Evolutionary conservation across 768 basidiomycete genomes (phyloP).

Genomic region (Russula sp.): DNA sequence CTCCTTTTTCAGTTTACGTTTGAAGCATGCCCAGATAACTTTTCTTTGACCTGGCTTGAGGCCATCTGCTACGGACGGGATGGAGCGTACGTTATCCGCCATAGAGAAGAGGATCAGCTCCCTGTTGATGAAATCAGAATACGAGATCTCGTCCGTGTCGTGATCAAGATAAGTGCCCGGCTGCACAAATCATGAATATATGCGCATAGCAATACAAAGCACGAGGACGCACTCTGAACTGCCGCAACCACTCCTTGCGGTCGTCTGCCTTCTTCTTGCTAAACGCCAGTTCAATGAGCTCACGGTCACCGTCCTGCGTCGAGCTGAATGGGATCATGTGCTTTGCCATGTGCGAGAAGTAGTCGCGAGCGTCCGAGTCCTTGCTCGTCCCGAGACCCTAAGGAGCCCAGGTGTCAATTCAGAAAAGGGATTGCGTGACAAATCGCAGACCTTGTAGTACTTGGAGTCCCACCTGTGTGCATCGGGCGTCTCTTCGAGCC

Average conservation of each 20-base stretch:
- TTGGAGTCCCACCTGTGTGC: conserved; percentile 84
- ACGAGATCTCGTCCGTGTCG: conserved; percentile 75
- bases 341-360: conserved; percentile 87
- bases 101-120: conserved; percentile 98
- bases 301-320: conserved; percentile 74
- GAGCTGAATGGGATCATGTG: conserved; percentile 92
- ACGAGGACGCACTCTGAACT: conserved; percentile 61
- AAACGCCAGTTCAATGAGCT: conserved; percentile 94
- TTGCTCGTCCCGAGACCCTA: conserved; percentile 95
- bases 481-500: conserved; percentile 74
- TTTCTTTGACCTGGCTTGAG: conserved; percentile 97
- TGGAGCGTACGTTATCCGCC: conserved; percentile 98
- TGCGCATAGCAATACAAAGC: background rate
- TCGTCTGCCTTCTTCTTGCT: conserved; percentile 99
- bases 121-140: conserved; percentile 94
- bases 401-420: conserved; percentile 1
- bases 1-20: conserved; percentile 85
- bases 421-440: background rate
- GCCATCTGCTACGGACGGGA: conserved; percentile 90
- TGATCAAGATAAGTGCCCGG: conserved; percentile 95
- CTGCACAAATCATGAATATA: conserved; percentile 34
- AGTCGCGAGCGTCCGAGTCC: conserved; percentile 84
- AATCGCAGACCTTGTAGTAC: conserved; percentile 83
- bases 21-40: conserved; percentile 95
- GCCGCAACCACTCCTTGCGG: conserved; percentile 95